A percentile compares a stretch with the other conserved stretches of the same genome.
Conservation (phyloP, 1,284 basidiomycete species). For the Chiua sp. region DNA sequence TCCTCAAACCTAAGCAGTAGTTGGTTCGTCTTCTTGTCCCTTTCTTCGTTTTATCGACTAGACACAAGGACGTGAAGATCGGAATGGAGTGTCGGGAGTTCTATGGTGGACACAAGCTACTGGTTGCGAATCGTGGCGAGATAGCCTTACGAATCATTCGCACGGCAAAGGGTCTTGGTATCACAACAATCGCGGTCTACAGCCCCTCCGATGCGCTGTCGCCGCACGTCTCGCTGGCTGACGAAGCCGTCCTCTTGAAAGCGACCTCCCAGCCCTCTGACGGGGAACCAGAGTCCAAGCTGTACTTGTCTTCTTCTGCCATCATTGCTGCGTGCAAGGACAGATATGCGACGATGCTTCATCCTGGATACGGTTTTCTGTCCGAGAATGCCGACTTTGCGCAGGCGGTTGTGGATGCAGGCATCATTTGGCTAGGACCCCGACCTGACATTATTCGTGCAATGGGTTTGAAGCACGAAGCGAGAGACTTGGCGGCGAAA, state of each 20-base stretch:
- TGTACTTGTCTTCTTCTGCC: slow-evolving; percentile 48
- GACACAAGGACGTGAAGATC: too few species aligned
- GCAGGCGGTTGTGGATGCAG: slow-evolving; percentile 49
- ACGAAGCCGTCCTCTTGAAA: slow-evolving; percentile 50
- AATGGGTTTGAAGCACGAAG: slow-evolving; percentile 72
- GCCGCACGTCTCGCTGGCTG: slow-evolving; percentile 58
- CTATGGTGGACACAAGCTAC: slow-evolving; percentile 42
- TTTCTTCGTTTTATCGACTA: too few species aligned
- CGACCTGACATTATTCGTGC: slow-evolving; percentile 53
- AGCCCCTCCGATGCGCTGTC: slow-evolving; percentile 57
- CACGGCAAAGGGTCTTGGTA: slow-evolving; percentile 53
- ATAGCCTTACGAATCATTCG: slow-evolving; percentile 62
- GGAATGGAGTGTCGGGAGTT: too few species aligned
- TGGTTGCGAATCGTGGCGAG: slow-evolving; percentile 57
- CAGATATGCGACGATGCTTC: slow-evolving; percentile 57
- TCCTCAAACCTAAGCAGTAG: too few species aligned
- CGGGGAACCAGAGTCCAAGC: slow-evolving; percentile 39
- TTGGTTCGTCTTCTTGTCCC: too few species aligned
- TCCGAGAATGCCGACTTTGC: slow-evolving; percentile 71
- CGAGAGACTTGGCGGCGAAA: slow-evolving; percentile 52
- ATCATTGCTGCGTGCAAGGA: slow-evolving; percentile 53
- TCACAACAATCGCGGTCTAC: slow-evolving; percentile 60
- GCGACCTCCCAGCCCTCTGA: slow-evolving; percentile 16
- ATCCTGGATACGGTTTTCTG: slow-evolving; percentile 75
- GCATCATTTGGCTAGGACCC: slow-evolving; percentile 68